phyloP scores from a whole-genome alignment of 495 filamentous ascomycete species.

The Eremomyces bilateralis region DNA sequence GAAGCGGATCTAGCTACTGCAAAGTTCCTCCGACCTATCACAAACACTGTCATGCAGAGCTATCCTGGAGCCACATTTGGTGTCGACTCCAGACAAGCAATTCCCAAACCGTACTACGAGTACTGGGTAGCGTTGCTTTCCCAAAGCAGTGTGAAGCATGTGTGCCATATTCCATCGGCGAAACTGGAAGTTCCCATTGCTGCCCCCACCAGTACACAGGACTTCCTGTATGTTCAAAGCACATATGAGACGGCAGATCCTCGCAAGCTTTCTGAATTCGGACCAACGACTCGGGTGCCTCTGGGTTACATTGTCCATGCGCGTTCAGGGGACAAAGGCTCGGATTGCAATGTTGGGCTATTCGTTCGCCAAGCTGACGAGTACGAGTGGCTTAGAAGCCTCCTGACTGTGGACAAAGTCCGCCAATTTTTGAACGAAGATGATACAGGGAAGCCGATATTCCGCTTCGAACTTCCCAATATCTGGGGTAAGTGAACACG shows the following conservation, averaged over 20 bases:
- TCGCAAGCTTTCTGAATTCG: conserved; percentile 2
- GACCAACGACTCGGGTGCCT: conserved; percentile 6
- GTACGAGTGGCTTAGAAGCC: conserved; percentile 11
- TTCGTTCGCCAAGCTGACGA: conserved; percentile 12
- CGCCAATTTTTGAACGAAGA: conserved; percentile 11
- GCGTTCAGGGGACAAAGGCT: conserved; percentile 13
- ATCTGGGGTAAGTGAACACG: too few species aligned
- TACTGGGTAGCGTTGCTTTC: conserved; percentile 19
- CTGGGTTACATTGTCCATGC: conserved; percentile 14
- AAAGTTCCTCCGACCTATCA: conserved; percentile 15
- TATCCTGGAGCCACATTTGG: conserved; percentile 18
- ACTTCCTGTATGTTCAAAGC: conserved; percentile 11
- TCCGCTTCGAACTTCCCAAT: conserved; percentile 25
- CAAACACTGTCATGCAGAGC: conserved; percentile 14
- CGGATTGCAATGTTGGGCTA: conserved; percentile 13
- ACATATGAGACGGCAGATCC: conserved; percentile 3
- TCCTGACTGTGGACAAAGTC: conserved; percentile 8
- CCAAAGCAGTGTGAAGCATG: conserved; percentile 13
- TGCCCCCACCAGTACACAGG: conserved; percentile 4
- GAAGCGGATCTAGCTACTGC: conserved; percentile 8
- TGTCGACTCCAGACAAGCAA: conserved; percentile 13
- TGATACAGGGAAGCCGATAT: conserved; percentile 11
- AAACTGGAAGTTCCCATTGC: conserved; percentile 12
- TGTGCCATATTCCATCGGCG: conserved; percentile 10
- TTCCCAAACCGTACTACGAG: conserved; percentile 17